Base-by-base conservation (phyloP, 768 basidiomycete species). In the Naganishia friedmannii region DNA sequence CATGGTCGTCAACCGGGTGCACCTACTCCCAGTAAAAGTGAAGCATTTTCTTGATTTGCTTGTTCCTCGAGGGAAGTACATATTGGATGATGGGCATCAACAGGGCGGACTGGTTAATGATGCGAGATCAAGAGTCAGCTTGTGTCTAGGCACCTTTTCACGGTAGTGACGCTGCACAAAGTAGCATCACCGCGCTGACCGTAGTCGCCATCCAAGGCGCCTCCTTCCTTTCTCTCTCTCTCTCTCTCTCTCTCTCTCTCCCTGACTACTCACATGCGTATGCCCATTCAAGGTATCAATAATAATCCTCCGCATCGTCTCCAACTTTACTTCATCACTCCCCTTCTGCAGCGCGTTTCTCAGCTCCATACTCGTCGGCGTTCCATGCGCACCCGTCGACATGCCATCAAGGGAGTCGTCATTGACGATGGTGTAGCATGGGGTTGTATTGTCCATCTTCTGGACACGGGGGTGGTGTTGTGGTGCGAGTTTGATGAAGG, bases 81-180 rank as follows among this genome's bases (percentile, higher is more conserved):
- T 89, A 96, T 87, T 99, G 96, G 74, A 99, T 98, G 82, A 98
- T 89, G 7, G 93, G 91, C 94, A 99, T 98, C 83, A 97, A 88
- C 60, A 98, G 82, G 65, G 87, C 83, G n/a, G 93, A 91, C 93
- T 95, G 78, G 12, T n/a, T 10, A 32, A 31, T 7, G 29, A 39
- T 1, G 2, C 7, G 4, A 42, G 28, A n/a, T 28, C n/a, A 12
- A 19, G 15, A 10, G 19, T 31, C 4, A 57, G 15, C 28, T 17
- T 31, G 42, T 17, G 42, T 42, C 15, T n/a, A n/a, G n/a, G n/a
- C n/a, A n/a, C n/a, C n/a, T n/a, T n/a, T n/a, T n/a, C n/a, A n/a
- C n/a, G n/a, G n/a, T n/a, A n/a, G n/a, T n/a, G n/a, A n/a, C n/a
- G n/a, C n/a, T n/a, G n/a, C n/a, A n/a, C n/a, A n/a, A n/a, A n/a